A percentile compares a stretch with the other conserved stretches of the same genome.
phyloP scores from a whole-genome alignment of 768 basidiomycete species.

The Mycena galericulata region DNA sequence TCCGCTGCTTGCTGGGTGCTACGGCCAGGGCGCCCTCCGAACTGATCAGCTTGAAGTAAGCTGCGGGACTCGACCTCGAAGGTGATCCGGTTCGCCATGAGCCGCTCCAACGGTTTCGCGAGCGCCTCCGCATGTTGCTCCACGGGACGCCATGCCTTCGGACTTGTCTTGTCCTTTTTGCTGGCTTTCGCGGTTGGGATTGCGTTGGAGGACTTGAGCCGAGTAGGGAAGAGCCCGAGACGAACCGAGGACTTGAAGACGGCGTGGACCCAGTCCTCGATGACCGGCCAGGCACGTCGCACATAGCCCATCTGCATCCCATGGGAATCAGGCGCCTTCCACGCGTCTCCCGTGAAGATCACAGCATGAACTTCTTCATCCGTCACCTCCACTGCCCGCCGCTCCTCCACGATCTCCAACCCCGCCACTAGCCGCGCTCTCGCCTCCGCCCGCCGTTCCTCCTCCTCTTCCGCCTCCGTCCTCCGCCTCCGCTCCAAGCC shows the following conservation, averaged over 20 bases:
- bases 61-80: no score
- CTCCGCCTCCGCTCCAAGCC: no score
- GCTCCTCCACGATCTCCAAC: no score
- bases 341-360: neutral
- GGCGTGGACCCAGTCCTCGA: neutral
- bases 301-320: conserved; percentile 4
- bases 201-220: conserved; percentile 3
- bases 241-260: no score
- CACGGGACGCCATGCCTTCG: conserved; percentile 1
- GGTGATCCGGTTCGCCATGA: neutral
- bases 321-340: no score
- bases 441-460: no score
- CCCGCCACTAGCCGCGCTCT: no score
- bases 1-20: no score
- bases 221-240: conserved; percentile 7
- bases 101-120: neutral
- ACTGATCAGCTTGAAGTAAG: no score
- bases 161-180: conserved; percentile 9
- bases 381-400: neutral
- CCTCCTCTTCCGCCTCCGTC: no score
- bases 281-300: neutral
- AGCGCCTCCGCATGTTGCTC: conserved; percentile 5
- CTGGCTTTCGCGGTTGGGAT: neutral
- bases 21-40: no score
- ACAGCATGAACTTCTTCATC: neutral